Percentiles rank a stretch among this genome's conserved stretches.
phyloP scores from a whole-genome alignment of 768 basidiomycete genomes.

The Stropharia rugosoannulata region DNA sequence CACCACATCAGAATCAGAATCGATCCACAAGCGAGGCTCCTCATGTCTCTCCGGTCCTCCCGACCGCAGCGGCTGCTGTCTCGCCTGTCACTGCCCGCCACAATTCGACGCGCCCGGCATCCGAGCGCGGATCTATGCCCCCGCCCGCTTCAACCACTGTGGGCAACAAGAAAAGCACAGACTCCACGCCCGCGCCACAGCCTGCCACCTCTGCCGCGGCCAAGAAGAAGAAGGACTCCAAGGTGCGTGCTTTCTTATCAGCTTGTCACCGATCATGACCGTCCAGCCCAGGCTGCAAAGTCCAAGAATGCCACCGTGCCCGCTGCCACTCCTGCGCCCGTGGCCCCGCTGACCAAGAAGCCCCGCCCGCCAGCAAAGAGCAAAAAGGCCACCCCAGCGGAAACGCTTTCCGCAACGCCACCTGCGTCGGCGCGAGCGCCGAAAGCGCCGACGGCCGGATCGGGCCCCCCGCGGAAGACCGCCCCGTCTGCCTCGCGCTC shows the following conservation, averaged over 20 bases:
- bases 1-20: conserved; percentile 9
- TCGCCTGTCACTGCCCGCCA: conserved; percentile 14
- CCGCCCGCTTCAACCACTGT: conserved; percentile 37
- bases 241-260: conserved; percentile 27
- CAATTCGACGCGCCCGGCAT: conserved; percentile 22
- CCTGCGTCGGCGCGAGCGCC: not conserved
- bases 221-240: conserved; percentile 45
- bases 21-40: conserved; percentile 14
- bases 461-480: conserved; percentile 26
- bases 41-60: conserved; percentile 12
- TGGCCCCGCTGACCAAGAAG: conserved; percentile 3
- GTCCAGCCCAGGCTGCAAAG: conserved; percentile 3
- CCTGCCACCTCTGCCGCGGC: conserved; percentile 14
- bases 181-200: conserved; percentile 12
- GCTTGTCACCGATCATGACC: not conserved
- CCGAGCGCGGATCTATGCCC: conserved; percentile 60
- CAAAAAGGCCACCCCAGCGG: conserved; percentile 2
- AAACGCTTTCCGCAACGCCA: not conserved
- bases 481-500: conserved; percentile 46
- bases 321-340: not conserved
- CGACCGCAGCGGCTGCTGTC: conserved; percentile 12
- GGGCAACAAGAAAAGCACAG: conserved; percentile 20
- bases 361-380: conserved; percentile 5
- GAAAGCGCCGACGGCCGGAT: not conserved
- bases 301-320: conserved; percentile 22